phyloP scores from a whole-genome alignment of 371 early-diverging fungal species.

The Globomyces sp. region DNA sequence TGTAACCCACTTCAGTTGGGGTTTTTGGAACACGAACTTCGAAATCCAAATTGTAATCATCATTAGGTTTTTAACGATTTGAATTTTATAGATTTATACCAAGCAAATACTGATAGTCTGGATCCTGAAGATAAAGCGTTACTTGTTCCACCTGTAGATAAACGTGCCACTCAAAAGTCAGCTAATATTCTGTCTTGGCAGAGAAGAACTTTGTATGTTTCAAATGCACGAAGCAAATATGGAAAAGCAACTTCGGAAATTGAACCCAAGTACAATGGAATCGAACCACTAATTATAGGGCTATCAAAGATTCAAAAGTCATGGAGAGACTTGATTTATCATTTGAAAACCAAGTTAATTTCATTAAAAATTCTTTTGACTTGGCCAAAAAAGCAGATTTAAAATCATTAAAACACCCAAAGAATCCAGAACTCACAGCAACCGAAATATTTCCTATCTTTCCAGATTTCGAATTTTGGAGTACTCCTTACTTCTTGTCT shows the following conservation, averaged over 20 bases:
- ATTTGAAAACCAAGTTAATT: not conserved
- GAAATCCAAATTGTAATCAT: not conserved
- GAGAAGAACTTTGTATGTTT: constrained; percentile 9
- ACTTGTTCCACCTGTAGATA: constrained; percentile 10
- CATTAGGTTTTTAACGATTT: too few species aligned
- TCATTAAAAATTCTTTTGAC: constrained; percentile 4
- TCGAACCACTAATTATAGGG: not conserved
- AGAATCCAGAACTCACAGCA: constrained; percentile 3
- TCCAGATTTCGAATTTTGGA: constrained; percentile 13
- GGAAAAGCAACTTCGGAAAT: constrained; percentile 8
- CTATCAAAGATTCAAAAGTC: not conserved
- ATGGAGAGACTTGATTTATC: not conserved
- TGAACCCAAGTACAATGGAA: constrained; percentile 3
- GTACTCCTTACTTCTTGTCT: not conserved
- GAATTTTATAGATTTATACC: not conserved
- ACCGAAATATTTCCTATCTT: constrained; percentile 12
- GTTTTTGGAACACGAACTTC: constrained; percentile 2
- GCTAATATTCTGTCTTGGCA: constrained; percentile 11
- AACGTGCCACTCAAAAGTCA: not conserved
- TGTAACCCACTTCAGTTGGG: constrained; percentile 12
- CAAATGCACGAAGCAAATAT: not conserved
- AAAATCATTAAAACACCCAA: constrained; percentile 4
- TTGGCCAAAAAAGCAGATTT: not conserved
- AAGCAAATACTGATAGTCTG: not conserved
- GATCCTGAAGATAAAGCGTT: constrained; percentile 12